Evolutionary conservation across 345 rosid species (phyloP).

Genomic region (Moricandia arvensis): DNA sequence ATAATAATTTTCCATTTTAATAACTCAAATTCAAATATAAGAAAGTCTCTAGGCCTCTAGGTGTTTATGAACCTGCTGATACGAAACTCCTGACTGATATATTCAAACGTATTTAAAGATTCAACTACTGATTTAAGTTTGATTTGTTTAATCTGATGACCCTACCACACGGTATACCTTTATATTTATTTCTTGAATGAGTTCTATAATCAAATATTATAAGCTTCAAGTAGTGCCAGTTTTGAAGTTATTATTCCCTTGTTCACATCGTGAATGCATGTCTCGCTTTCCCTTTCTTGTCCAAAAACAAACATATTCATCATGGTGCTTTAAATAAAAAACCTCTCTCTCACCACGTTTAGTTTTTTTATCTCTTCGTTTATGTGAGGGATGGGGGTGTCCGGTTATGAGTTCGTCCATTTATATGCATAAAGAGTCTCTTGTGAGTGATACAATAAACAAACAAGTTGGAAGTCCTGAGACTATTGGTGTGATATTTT

Average conservation of each 20-base stretch:
- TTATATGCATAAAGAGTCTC: not conserved
- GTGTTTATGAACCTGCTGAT: conserved; percentile 10
- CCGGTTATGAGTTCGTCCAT: not conserved
- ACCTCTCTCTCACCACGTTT: not conserved
- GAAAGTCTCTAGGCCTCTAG: not conserved
- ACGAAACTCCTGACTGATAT: not conserved
- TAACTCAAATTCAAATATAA: not conserved
- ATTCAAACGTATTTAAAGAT: not conserved
- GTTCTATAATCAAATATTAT: not conserved
- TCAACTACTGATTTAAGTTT: not conserved
- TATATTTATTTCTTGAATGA: not conserved
- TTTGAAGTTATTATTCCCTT: not conserved
- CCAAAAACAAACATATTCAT: not conserved
- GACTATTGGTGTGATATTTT: not conserved
- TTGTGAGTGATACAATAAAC: not conserved
- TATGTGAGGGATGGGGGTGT: not conserved
- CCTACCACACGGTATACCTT: not conserved
- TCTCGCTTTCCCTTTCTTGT: not conserved
- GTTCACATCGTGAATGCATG: not conserved
- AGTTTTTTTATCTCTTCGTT: not conserved
- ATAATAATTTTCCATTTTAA: not conserved
- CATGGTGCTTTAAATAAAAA: too few relatives aligned
- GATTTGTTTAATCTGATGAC: not conserved
- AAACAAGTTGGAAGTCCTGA: not conserved
- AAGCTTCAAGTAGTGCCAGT: not conserved